Evolutionary conservation across 345 rosid species (phyloP).

Genomic region (Sonneratia caseolaris): DNA sequence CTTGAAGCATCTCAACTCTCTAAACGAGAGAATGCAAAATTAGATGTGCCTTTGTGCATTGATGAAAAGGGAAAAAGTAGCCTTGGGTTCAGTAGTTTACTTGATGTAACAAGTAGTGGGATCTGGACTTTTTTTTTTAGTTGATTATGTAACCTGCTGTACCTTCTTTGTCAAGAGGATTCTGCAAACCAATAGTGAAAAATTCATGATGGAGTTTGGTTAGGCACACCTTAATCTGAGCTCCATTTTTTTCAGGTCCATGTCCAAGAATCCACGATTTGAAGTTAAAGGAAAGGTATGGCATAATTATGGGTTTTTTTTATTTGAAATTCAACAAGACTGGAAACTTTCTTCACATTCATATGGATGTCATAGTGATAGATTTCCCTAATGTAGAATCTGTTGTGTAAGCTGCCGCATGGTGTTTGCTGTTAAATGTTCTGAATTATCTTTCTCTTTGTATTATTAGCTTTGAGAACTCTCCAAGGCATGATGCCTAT

Average conservation of each 20-base stretch:
- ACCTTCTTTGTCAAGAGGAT: neutral
- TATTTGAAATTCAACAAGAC: neutral
- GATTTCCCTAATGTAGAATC: constrained; percentile 2
- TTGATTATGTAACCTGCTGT: neutral
- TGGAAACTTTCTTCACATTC: neutral
- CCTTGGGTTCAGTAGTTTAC: neutral
- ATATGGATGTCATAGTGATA: neutral
- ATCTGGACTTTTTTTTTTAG: neutral
- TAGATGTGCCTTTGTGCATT: neutral
- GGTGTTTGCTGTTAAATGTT: neutral
- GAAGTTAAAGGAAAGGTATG: constrained; percentile 90
- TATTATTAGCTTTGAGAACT: constrained; percentile 71
- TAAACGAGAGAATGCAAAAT: neutral
- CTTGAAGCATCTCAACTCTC: neutral
- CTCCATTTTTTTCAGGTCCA: constrained; percentile 39
- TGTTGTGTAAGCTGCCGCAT: neutral
- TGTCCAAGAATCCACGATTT: constrained; percentile 88
- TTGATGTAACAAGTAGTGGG: neutral
- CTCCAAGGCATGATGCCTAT: constrained; percentile 64
- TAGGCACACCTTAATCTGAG: neutral
- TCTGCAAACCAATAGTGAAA: neutral
- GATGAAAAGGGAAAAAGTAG: neutral
- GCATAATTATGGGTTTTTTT: neutral
- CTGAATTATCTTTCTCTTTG: constrained; percentile 1
- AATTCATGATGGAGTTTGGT: neutral